phyloP scores from a whole-genome alignment of 768 basidiomycete species.

The Boletus eberwhitei region DNA sequence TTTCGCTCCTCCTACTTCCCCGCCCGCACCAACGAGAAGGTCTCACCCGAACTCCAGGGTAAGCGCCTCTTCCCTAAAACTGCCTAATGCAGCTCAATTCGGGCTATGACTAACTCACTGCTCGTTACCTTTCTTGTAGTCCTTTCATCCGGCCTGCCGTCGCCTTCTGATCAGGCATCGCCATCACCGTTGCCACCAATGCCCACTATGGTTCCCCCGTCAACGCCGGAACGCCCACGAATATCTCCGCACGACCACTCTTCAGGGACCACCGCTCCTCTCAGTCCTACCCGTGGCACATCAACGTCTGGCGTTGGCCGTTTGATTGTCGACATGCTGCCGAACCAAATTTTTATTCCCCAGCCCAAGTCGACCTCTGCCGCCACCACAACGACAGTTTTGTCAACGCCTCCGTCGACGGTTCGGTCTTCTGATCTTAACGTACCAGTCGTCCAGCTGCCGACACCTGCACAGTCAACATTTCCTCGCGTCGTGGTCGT shows the following conservation, averaged over 20 bases:
- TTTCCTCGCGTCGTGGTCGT: conserved; percentile 65
- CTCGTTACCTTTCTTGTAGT: conserved; percentile 22
- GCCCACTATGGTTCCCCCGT: conserved; percentile 15
- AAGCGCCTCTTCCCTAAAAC: conserved; percentile 13
- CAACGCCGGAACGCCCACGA: conserved; percentile 29
- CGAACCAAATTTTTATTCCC: conserved; percentile 35
- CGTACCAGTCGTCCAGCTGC: conserved; percentile 30
- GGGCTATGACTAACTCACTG: conserved; percentile 9
- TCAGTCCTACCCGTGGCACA: conserved; percentile 19
- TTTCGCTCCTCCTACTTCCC: conserved; percentile 27
- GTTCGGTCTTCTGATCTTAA: conserved; percentile 12
- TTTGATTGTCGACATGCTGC: conserved; percentile 60
- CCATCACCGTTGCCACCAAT: conserved; percentile 28
- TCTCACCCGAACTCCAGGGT: conserved; percentile 13
- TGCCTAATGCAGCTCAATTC: conserved; percentile 11
- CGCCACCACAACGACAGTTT: background rate
- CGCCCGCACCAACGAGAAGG: conserved; percentile 15
- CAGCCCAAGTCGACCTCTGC: conserved; percentile 10
- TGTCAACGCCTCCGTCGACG: conserved; percentile 5
- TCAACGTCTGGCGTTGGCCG: conserved; percentile 37
- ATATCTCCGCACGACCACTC: conserved; percentile 19
- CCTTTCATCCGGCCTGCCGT: conserved; percentile 23
- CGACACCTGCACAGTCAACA: conserved; percentile 23
- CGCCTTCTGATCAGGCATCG: conserved; percentile 29
- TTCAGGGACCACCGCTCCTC: conserved; percentile 10